These are phyloP conservation scores for Rhodotorula graminis DNA, from an alignment of 768 basidiomycete genomes.

Conservation along the genomic window DNA sequence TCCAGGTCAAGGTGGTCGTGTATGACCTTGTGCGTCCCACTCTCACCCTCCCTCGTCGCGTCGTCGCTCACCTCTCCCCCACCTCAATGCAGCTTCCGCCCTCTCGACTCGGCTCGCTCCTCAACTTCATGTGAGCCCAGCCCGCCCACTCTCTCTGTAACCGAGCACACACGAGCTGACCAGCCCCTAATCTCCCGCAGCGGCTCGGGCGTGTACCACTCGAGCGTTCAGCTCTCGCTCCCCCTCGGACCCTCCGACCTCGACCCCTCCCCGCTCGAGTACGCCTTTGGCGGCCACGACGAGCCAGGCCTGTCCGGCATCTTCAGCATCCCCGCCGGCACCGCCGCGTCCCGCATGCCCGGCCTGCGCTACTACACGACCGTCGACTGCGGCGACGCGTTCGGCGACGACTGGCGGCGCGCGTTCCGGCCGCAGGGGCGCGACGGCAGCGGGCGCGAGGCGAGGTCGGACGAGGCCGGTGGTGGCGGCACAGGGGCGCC, in stretches of 20 bases:
- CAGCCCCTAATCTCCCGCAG: background rate
- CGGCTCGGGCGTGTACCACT: slow-evolving; percentile 29
- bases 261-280: slow-evolving; percentile 5
- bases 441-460: background rate
- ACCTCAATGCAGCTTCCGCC: slow-evolving; percentile 24
- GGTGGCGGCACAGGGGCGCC: background rate
- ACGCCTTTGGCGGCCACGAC: slow-evolving; percentile 33
- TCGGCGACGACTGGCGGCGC: slow-evolving; percentile 22
- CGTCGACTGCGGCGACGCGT: slow-evolving; percentile 14
- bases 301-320: slow-evolving; percentile 7
- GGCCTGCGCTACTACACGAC: slow-evolving; percentile 19
- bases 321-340: slow-evolving; percentile 21
- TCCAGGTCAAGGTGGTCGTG: slow-evolving; percentile 17
- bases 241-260: slow-evolving; percentile 29
- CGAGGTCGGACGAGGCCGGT: no score
- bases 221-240: slow-evolving; percentile 17
- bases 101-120: slow-evolving; percentile 8
- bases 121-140: slow-evolving; percentile 14
- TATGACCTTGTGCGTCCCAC: slow-evolving; percentile 26
- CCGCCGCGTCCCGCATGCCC: slow-evolving; percentile 24
- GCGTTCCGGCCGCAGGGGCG: background rate
- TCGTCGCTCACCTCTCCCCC: background rate
- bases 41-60: background rate
- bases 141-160: no score
- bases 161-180: no score